Evolutionary conservation across 345 rosid genomes (phyloP).

Genomic region (Camelina neglecta): DNA sequence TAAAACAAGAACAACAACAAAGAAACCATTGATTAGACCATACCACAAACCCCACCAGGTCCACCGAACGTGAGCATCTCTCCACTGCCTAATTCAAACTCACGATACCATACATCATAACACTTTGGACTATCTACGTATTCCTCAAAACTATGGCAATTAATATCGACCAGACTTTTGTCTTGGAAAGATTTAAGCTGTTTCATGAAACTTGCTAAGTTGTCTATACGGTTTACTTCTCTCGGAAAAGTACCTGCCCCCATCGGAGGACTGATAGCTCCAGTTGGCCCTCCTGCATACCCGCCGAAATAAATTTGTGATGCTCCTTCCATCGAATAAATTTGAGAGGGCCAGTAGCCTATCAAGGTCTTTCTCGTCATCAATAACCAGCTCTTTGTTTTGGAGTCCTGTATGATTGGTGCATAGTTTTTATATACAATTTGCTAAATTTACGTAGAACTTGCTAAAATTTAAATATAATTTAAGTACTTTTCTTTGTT

Average conservation of each 20-base stretch:
- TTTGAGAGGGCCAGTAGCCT: slow-evolving; percentile 23
- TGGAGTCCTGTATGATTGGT: neutral
- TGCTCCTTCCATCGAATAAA: neutral
- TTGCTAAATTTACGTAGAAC: neutral
- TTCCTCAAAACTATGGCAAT: neutral
- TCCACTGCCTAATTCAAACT: slow-evolving; percentile 6
- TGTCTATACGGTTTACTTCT: neutral
- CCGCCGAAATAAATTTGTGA: slow-evolving; percentile 19
- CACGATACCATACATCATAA: slow-evolving; percentile 14
- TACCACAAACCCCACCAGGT: slow-evolving; percentile 26
- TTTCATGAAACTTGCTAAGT: slow-evolving; percentile 11
- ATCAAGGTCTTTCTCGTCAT: neutral
- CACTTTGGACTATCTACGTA: slow-evolving; percentile 28
- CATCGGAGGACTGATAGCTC: slow-evolving; percentile 12
- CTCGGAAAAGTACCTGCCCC: slow-evolving; percentile 20
- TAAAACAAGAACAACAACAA: neutral
- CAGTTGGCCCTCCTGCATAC: neutral
- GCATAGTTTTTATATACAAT: neutral
- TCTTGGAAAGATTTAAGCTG: slow-evolving; percentile 1
- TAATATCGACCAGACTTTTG: neutral
- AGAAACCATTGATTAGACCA: neutral
- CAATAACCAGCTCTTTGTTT: slow-evolving; percentile 18
- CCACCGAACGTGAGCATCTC: slow-evolving; percentile 29
- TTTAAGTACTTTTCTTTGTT: no score
- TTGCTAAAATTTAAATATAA: neutral